These are phyloP conservation scores for Penicillium roqueforti DNA, from an alignment of 495 filamentous ascomycete species.

Conservation along the genomic window DNA sequence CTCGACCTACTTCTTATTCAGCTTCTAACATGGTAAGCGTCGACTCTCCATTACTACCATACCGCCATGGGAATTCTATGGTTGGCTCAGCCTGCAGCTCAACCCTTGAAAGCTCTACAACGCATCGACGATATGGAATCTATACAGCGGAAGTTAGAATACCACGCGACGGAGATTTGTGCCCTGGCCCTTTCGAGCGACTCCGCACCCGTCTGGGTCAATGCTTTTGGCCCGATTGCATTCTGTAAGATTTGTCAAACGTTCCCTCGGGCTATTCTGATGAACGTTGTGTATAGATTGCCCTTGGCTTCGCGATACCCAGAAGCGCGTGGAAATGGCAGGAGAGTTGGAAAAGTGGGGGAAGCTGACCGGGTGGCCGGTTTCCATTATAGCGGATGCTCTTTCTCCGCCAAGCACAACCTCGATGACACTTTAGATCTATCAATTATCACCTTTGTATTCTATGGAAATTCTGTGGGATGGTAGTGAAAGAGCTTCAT, in stretches of 20 bases:
- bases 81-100: constrained; percentile 10
- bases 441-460: no score
- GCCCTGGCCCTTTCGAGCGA: constrained; percentile 34
- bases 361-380: constrained; percentile 26
- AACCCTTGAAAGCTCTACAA: neutral
- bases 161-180: constrained; percentile 26
- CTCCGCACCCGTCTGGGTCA: constrained; percentile 31
- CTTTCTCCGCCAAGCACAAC: neutral
- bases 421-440: no score
- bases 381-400: constrained; percentile 5
- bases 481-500: no score
- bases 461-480: no score
- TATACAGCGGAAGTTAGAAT: constrained; percentile 17
- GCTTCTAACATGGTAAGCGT: constrained; percentile 8
- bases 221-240: constrained; percentile 36
- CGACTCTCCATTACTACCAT: constrained; percentile 30
- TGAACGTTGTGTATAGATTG: constrained; percentile 10
- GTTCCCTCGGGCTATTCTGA: neutral
- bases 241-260: constrained; percentile 26
- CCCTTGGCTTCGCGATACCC: constrained; percentile 15
- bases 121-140: constrained; percentile 9
- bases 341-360: constrained; percentile 9
- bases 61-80: constrained; percentile 23
- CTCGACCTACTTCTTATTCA: neutral
- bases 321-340: constrained; percentile 13